Evolutionary conservation across 768 basidiomycete species (phyloP).

Genomic region (Piloderma croceum): DNA sequence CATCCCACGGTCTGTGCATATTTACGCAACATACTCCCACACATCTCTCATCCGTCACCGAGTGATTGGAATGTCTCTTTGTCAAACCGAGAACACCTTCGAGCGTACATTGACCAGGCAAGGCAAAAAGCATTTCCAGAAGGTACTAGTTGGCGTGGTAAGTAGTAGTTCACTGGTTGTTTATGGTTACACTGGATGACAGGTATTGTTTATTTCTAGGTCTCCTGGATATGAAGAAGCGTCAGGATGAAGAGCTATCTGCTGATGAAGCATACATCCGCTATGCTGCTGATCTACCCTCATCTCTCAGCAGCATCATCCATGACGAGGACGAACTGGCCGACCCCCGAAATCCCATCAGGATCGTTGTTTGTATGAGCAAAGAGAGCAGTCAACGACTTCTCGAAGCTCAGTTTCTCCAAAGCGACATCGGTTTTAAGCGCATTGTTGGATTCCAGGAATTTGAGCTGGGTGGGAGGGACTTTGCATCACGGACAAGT

Average conservation of each 20-base stretch:
- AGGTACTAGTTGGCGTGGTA: slow-evolving; percentile 21
- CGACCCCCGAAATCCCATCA: slow-evolving; percentile 6
- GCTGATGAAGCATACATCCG: slow-evolving; percentile 16
- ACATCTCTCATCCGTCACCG: slow-evolving; percentile 7
- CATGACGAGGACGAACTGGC: slow-evolving; percentile 2
- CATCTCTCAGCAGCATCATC: too few relatives aligned
- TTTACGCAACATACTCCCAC: slow-evolving; percentile 7
- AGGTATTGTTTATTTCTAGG: too few relatives aligned
- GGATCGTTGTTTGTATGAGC: slow-evolving; percentile 23
- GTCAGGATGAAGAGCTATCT: slow-evolving; percentile 8
- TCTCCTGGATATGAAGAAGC: slow-evolving; percentile 9
- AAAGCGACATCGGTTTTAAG: slow-evolving; percentile 26
- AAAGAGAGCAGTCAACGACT: slow-evolving; percentile 14
- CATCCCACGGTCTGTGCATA: slow-evolving; percentile 11
- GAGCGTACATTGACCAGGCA: slow-evolving; percentile 10
- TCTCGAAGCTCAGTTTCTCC: slow-evolving; percentile 13
- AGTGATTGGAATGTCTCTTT: slow-evolving; percentile 22
- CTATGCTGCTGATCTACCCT: too few relatives aligned
- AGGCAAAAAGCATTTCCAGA: slow-evolving; percentile 10
- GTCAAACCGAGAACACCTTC: slow-evolving; percentile 17
- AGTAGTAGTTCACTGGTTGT: too few relatives aligned
- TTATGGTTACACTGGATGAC: too few relatives aligned
- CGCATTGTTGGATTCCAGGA: slow-evolving; percentile 22
- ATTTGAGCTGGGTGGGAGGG: slow-evolving; percentile 20
- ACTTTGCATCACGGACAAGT: slow-evolving; percentile 17